These are phyloP conservation scores for Bryum argenteum DNA, from an alignment of 225 moss, liverwort and hornwort genomes.

Conservation along the genomic window DNA sequence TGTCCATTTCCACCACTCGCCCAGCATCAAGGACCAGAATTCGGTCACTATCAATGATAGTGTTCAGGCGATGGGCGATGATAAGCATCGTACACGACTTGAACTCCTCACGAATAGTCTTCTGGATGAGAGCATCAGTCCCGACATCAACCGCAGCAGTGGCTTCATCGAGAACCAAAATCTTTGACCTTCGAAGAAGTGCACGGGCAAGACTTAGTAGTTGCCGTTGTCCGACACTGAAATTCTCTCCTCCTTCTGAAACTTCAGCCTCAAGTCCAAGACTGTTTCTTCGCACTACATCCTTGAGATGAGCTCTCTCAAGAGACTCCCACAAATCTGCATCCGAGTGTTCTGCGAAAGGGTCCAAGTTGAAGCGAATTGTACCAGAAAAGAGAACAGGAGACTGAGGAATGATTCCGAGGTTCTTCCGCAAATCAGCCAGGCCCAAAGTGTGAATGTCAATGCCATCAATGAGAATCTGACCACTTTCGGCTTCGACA, in stretches of 20 bases:
- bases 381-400: conserved; percentile 65
- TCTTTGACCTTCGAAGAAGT: conserved; percentile 84
- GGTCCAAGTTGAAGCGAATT: conserved; percentile 68
- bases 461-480: conserved; percentile 65
- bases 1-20: conserved; percentile 56
- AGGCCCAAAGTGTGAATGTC: conserved; percentile 65
- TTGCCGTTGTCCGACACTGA: conserved; percentile 92
- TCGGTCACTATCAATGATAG: conserved; percentile 97
- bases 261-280: conserved; percentile 83
- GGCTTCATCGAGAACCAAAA: conserved; percentile 92
- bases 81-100: conserved; percentile 96
- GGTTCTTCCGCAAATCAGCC: conserved; percentile 61
- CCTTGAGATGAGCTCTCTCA: conserved; percentile 92
- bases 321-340: conserved; percentile 88
- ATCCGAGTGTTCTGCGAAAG: conserved; percentile 58
- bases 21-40: conserved; percentile 91
- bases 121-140: conserved; percentile 92
- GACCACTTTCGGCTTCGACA: conserved; percentile 69
- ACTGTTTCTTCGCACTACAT: conserved; percentile 71
- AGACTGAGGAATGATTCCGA: conserved; percentile 73
- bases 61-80: conserved; percentile 92
- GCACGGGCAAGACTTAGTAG: conserved; percentile 89
- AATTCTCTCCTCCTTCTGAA: conserved; percentile 91
- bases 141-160: conserved; percentile 97
- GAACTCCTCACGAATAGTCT: conserved; percentile 93